Base-by-base conservation (phyloP, 345 rosid genomes). In the Physaria fendleri region DNA sequence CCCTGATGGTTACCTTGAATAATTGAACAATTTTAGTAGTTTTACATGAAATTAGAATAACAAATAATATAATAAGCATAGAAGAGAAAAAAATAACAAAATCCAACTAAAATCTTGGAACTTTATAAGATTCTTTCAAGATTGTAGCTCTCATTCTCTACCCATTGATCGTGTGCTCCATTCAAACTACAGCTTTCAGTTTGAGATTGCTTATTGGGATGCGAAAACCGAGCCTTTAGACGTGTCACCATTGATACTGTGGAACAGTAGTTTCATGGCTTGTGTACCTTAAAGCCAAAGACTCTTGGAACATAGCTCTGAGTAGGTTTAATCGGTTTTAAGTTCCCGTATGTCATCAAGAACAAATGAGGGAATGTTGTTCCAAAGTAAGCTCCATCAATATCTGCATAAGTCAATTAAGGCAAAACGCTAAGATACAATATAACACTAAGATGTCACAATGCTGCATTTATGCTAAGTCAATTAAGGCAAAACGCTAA, bases 311-410 rank as follows among this genome's bases (percentile, higher is more conserved):
- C 78, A 14, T 83, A 92, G 65, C 65, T 82, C 74, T 82, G 93
- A 7, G 71, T 22, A 17, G 95, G 82, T 69, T 84, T 88, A 56
- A 80, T 89, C 5, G 98, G 98, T 81, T 84, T 88, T 30, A 92
- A 62, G 66, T 86, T 85, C 45, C 91, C 95, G 55, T 86, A 81
- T 4, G 97, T 66, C 94, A 92, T 88, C 72, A 86, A 62, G 75
- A 92, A 92, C 64, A 92, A 80, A 71, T 92, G 95, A 23, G 95
- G 95, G 66, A 86, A 88, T 34, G 98, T 92, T 1, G 98, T 88
- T 49, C 96, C 96, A 56, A 88, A 92, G 78, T 92, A 92, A n/a
- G 97, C 95, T 54, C 98, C 98, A 60, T 92, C 98, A 32, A 86
- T 77, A 77, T 92, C 99, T 93, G 71, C 64, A 56, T 0, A 40